Conservation (phyloP, 2,329 filamentous ascomycete species). For the Colletotrichum cuscutae region DNA sequence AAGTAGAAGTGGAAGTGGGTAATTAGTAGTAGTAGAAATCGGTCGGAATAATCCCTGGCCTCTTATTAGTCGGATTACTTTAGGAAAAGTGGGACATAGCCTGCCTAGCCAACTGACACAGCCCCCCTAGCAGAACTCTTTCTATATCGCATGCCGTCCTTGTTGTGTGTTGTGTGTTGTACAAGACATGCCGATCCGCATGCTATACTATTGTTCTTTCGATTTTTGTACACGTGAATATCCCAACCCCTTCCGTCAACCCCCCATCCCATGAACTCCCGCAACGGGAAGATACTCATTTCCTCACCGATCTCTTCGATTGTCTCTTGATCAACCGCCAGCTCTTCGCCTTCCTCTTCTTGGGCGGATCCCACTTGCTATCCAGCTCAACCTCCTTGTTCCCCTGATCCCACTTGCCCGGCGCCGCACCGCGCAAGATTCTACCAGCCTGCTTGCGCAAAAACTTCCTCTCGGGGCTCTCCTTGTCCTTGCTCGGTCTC, state of each 20-base stretch:
- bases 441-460: conserved; percentile 63
- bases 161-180: conserved; percentile 35
- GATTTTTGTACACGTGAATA: conserved; percentile 24
- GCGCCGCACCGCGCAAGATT: conserved; percentile 57
- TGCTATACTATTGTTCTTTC: conserved; percentile 10
- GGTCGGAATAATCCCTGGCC: no score
- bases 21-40: no score
- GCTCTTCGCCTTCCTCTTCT: conserved; percentile 36
- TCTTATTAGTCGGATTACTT: no score
- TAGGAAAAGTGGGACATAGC: no score
- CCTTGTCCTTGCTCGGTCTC: conserved; percentile 53
- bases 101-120: no score
- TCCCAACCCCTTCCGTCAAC: neutral
- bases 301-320: no score
- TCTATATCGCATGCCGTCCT: conserved; percentile 36
- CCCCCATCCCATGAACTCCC: neutral
- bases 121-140: no score
- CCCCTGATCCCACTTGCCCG: conserved; percentile 53
- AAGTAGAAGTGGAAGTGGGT: no score
- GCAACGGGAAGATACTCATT: no score
- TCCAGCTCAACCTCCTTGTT: conserved; percentile 43
- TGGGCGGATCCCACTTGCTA: conserved; percentile 41
- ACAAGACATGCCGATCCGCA: conserved; percentile 32
- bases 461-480: conserved; percentile 52
- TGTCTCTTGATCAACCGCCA: neutral